Base-by-base conservation (phyloP, 768 basidiomycete genomes). In the Gautieria morchelliformis region DNA sequence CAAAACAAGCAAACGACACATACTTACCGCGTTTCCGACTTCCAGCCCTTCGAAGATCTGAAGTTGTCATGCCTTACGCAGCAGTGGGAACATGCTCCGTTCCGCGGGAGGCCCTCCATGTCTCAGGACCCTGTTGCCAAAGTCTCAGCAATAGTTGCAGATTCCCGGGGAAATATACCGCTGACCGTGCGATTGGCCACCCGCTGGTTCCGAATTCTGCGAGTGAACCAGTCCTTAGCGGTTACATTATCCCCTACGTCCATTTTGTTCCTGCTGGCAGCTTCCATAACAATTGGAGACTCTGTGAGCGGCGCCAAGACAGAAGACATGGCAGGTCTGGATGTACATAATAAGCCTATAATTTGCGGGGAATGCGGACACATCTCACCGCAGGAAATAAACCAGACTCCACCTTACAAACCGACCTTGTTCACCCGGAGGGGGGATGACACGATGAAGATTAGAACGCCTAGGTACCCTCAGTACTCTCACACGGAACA, bases 331-430 rank as follows among this genome's bases (percentile, higher is more conserved):
- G 41, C 42, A 19, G 54, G 54, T 3, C 54, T 56, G 41, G 24
- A 1, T 30, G 3, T 6, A 12, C 22, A 47, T 20, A 46, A 33
- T 47, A 10, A 22, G 37, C 37, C 3, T 14, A 37, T 10, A n/a
- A 17, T 6, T 4, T 33, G 1, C 17, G 9, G 4, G 35, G 14
- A 35, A 27, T 15, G 7, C 19, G 14, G n/a, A 19, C 37, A 15
- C 39, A 7, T 49, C 44, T 12, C 41, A 46, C 20, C 86, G 74
- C 0, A 77, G 81, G 69, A 87, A 86, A 68, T 78, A 87, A 0
- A 84, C 84, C 11, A 86, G 69, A 5, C 85, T 87, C 78, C 81
- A 86, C 9, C 85, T 75, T 35, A 78, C 78, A 33, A 73, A 66
- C 7, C 71, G 65, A 1, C 70, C 69, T 66, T 89, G 86, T 4